Base-by-base conservation (phyloP, 768 basidiomycete species). In the Rhodocollybia butyracea region DNA sequence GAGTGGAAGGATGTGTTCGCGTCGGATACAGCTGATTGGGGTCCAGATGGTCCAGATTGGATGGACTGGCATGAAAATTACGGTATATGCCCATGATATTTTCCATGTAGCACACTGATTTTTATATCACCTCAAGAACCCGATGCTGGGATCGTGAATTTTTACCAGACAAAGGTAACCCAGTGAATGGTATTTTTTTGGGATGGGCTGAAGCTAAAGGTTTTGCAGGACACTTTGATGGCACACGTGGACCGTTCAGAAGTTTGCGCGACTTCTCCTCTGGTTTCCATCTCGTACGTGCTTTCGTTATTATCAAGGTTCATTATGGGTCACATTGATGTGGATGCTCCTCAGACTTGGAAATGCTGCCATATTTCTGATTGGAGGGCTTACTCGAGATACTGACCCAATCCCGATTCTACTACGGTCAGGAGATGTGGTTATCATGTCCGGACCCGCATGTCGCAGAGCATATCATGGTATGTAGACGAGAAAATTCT, bases 191-290 rank as follows among this genome's bases (percentile, higher is more conserved):
- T 24, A 22, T 21, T 2, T 0, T 4, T 34, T n/a, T 4, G 51
- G 19, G 46, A 31, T 38, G 50, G 19, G 47, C 54, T 50, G 21
- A 27, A 50, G 27, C 43, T n/a, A n/a, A 8, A 19, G 17, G 13
- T 17, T 15, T 10, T 5, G n/a, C 57, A 86, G 81, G 94, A 98
- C 59, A 91, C 94, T 0, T 81, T 99, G 19, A 98, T 98, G 89
- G 96, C 84, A 0, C 96, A 99, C 68, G 92, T 97, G n/a, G 96
- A 99, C 69, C 89, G 91, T 19, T 94, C 95, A 21, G 96, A 99
- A 71, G 79, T 96, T 8, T 96, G 94, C 62, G 85, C 92, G 2
- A 91, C 91, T 4, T 87, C 92, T 0, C 96, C 96, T 0, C 79
- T 99, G 0, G 91, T 98, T 5, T 97, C 94, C 0, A 85, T 99